Evolutionary conservation across 2,329 filamentous ascomycete genomes (phyloP), one percentile per base, ranked within the genome.

Genomic region (Calonectria pteridis): DNA sequence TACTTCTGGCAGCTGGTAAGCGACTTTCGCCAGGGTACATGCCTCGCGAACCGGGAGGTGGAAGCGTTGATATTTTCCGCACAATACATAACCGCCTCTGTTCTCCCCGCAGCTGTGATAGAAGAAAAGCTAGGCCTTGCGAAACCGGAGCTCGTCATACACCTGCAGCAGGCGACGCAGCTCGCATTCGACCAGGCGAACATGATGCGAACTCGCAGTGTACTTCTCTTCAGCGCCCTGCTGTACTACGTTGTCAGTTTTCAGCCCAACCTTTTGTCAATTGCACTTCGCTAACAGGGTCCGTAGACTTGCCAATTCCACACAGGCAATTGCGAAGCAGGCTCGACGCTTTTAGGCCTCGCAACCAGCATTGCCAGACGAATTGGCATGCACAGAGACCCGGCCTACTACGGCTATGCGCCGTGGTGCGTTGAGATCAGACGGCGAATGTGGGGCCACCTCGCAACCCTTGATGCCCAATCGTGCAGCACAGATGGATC

Each of bases 361-460:
- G 73, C 75, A 6, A 73, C 73, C 28, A 76, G 68, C 46, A 75
- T 76, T 23, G 75, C 75, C 26, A 71, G 67, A 16, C 70, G 75
- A 29, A 73, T 75, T 31, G 75, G 75, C 20, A 67, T 76, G 73
- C 75, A 76, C 40, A 64, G 72, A 59, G 75, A 76, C 26, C 75
- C 75, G 20, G 73, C 73, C 18, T 75, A 73, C 40, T 76, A 76
- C 28, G 75, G 75, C 6, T 76, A 76, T 40, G 62, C 73, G 23
- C 65, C 75, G 9, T 76, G 75, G 75, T 72, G 69, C 29, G 58
- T 75, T n/a, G 75, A 76, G 49, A 67, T 76, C 37, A 71, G 75
- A 51, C 63, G 75, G 16, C 70, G 75, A 10, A 69, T 76, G 63
- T 76, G 75, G 75, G 73, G 75, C 6, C 75, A 76, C 28, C 64